Percentiles rank a stretch among this genome's conserved stretches.
These are phyloP conservation scores for Gossypium arboreum DNA, from an alignment of 345 rosid genomes.

Conservation along the genomic window DNA sequence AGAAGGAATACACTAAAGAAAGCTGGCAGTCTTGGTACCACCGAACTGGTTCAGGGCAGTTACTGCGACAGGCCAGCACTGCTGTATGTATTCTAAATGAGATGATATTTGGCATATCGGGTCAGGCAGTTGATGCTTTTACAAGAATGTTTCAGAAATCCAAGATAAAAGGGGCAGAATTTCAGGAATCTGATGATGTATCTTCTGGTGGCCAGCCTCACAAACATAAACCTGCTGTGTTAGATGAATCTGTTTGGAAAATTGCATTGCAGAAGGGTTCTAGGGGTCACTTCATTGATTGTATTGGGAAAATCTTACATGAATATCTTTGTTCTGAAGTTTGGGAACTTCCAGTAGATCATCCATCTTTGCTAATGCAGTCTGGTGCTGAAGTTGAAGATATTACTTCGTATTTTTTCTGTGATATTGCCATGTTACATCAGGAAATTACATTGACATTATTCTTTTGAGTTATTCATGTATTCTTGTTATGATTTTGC, in stretches of 20 bases:
- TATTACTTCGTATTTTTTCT: constrained; percentile 50
- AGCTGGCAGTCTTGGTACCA: constrained; percentile 81
- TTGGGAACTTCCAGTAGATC: constrained; percentile 80
- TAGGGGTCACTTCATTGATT: constrained; percentile 56
- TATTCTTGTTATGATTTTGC: neutral
- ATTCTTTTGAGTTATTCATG: neutral
- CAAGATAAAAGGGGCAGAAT: constrained; percentile 25
- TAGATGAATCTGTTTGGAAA: constrained; percentile 47
- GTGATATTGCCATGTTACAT: constrained; percentile 71
- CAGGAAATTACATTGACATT: constrained; percentile 44
- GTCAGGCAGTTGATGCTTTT: constrained; percentile 48
- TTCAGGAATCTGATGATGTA: constrained; percentile 21
- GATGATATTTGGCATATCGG: constrained; percentile 80
- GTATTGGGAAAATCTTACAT: constrained; percentile 78
- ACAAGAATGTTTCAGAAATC: constrained; percentile 53
- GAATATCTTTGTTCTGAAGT: constrained; percentile 80
- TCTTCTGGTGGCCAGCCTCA: constrained; percentile 16
- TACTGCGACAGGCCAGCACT: constrained; percentile 75
- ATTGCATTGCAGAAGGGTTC: constrained; percentile 39
- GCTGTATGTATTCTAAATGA: constrained; percentile 85
- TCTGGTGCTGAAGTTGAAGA: constrained; percentile 43
- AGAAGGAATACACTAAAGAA: constrained; percentile 56
- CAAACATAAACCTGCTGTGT: constrained; percentile 8
- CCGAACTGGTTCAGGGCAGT: constrained; percentile 70
- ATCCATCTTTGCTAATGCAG: constrained; percentile 29